A percentile compares a stretch with the other conserved stretches of the same genome.
Conservation (phyloP, 2,329 filamentous ascomycete genomes). For the Neopestalotiopsis sp. region DNA sequence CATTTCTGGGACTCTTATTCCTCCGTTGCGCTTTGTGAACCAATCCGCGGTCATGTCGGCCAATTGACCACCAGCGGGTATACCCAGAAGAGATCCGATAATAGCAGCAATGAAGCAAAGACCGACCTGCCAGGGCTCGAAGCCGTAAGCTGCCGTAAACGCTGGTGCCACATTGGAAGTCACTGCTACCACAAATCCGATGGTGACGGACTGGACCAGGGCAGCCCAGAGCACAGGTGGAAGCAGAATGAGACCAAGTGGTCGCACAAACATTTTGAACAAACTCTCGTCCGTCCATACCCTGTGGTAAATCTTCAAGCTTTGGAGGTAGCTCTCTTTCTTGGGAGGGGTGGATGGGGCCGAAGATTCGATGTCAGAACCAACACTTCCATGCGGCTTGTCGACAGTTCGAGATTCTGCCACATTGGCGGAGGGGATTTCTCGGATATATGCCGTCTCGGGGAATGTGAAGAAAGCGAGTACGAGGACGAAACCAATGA, state of each 20-base stretch:
- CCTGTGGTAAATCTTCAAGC: constrained; percentile 45
- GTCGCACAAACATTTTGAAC: constrained; percentile 52
- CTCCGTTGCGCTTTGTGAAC: constrained; percentile 56
- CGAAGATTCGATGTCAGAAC: constrained; percentile 23
- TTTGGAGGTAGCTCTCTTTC: constrained; percentile 38
- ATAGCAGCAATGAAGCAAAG: constrained; percentile 56
- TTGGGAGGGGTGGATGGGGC: background rate
- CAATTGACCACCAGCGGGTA: constrained; percentile 54
- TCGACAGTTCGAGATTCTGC: constrained; percentile 10
- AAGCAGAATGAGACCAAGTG: constrained; percentile 53
- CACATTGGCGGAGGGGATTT: constrained; percentile 16
- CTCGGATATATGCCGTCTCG: constrained; percentile 54
- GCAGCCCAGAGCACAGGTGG: constrained; percentile 61
- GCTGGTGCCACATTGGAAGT: constrained; percentile 56
- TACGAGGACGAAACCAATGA: constrained; percentile 53
- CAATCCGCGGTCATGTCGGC: constrained; percentile 53
- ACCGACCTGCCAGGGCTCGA: constrained; percentile 51
- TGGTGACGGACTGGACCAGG: constrained; percentile 57
- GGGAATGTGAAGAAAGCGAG: constrained; percentile 59
- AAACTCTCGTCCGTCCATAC: constrained; percentile 51
- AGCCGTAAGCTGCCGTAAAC: constrained; percentile 46
- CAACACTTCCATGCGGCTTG: constrained; percentile 20
- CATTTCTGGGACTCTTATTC: constrained; percentile 65
- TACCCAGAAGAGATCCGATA: constrained; percentile 52
- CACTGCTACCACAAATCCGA: constrained; percentile 61